These are phyloP conservation scores for Alternaria hordeiaustralica DNA, from an alignment of 2,329 filamentous ascomycete genomes.

Conservation along the genomic window DNA sequence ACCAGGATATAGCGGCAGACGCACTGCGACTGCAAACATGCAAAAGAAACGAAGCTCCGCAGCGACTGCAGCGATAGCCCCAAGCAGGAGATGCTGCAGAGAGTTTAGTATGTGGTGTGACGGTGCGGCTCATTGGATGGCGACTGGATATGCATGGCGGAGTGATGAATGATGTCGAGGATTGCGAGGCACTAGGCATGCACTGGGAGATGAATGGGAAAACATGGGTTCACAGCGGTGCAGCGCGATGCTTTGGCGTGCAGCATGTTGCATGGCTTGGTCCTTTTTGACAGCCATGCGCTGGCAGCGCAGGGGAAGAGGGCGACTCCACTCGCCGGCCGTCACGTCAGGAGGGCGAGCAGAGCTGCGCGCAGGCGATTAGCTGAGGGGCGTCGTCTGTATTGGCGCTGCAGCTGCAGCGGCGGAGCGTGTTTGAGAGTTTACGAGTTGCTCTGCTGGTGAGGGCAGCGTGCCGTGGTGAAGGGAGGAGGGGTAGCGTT, in stretches of 20 bases:
- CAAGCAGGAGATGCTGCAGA: slow-evolving; percentile 29
- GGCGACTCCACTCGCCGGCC: slow-evolving; percentile 25
- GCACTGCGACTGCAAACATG: slow-evolving; percentile 21
- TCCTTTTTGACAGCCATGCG: slow-evolving; percentile 34
- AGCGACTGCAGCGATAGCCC: slow-evolving; percentile 22
- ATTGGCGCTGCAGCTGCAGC: slow-evolving; percentile 7
- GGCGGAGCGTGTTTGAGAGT: slow-evolving; percentile 13
- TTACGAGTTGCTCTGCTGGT: slow-evolving; percentile 1
- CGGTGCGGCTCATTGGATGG: slow-evolving; percentile 29
- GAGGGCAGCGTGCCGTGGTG: slow-evolving; percentile 4
- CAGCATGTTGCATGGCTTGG: slow-evolving; percentile 23
- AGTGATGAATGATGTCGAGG: slow-evolving; percentile 11
- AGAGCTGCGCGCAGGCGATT: slow-evolving; percentile 21
- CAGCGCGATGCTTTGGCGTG: slow-evolving; percentile 37
- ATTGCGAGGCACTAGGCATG: slow-evolving; percentile 26
- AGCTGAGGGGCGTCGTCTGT: slow-evolving; percentile 9
- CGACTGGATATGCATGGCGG: slow-evolving; percentile 1
- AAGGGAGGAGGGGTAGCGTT: background rate
- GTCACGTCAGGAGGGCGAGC: slow-evolving; percentile 30
- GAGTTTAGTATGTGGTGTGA: slow-evolving; percentile 24
- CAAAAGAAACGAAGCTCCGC: slow-evolving; percentile 18
- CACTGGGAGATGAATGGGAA: slow-evolving; percentile 39
- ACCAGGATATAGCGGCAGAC: slow-evolving; percentile 4
- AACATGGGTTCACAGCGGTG: slow-evolving; percentile 34
- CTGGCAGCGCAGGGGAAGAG: slow-evolving; percentile 14